Percentiles rank a stretch among this genome's conserved stretches.
These are phyloP conservation scores for Auricularia sp. DNA, from an alignment of 768 basidiomycete genomes.

Conservation along the genomic window DNA sequence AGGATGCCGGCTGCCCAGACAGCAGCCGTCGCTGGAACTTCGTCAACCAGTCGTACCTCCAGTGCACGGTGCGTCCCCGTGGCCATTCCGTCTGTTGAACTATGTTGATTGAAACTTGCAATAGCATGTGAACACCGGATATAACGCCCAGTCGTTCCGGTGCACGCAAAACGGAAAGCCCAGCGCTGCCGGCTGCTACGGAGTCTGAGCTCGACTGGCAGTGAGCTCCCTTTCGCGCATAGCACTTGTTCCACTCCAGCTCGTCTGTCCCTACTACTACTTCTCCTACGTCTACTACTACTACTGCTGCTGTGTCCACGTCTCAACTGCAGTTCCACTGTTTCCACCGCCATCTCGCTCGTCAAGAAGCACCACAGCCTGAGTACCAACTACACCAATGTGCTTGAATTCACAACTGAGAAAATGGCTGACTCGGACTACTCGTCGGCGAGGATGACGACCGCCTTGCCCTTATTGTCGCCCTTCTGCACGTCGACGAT, in stretches of 20 bases:
- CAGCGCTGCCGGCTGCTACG: too few species aligned
- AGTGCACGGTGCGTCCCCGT: neutral
- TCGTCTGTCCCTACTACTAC: too few species aligned
- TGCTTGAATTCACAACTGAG: too few species aligned
- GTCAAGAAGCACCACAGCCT: too few species aligned
- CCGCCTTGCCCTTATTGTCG: slow-evolving; percentile 25
- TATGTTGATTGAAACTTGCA: neutral
- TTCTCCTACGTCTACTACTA: too few species aligned
- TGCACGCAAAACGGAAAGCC: neutral
- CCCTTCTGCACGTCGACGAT: slow-evolving; percentile 28
- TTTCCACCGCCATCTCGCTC: too few species aligned
- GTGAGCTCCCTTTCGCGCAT: too few species aligned
- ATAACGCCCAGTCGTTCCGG: neutral
- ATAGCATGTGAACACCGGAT: neutral
- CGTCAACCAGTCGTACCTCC: neutral
- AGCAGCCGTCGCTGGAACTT: neutral
- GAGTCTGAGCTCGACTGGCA: too few species aligned
- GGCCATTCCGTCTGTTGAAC: neutral
- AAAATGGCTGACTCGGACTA: neutral
- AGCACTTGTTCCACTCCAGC: too few species aligned
- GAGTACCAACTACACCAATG: too few species aligned
- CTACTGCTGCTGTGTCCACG: too few species aligned
- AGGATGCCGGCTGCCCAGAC: neutral
- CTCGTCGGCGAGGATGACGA: neutral
- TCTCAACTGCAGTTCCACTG: too few species aligned